phyloP scores from a whole-genome alignment of 352 stramenopile genomes.

The Aphanomyces stellatus region DNA sequence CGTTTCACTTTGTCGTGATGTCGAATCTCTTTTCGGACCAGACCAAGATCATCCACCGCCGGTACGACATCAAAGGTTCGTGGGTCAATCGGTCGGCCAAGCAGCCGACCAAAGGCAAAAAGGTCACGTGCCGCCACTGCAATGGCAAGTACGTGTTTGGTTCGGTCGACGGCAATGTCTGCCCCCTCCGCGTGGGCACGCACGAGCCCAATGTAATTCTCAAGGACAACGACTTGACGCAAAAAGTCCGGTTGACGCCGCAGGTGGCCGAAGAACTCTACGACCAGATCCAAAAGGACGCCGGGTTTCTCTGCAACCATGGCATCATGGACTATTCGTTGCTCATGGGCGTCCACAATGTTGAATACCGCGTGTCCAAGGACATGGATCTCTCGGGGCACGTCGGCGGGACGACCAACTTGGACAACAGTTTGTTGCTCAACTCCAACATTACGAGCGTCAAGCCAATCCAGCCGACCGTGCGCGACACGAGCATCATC shows the following conservation, averaged over 20 bases:
- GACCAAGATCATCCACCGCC: slow-evolving; percentile 72
- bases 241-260: slow-evolving; percentile 64
- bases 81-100: slow-evolving; percentile 85
- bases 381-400: slow-evolving; percentile 35
- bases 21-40: slow-evolving; percentile 74
- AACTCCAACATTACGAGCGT: slow-evolving; percentile 18
- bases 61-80: slow-evolving; percentile 84
- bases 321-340: slow-evolving; percentile 91
- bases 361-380: slow-evolving; percentile 81
- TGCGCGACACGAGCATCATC: slow-evolving; percentile 11
- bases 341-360: slow-evolving; percentile 82
- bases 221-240: slow-evolving; percentile 83
- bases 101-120: slow-evolving; percentile 76
- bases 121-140: slow-evolving; percentile 77
- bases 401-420: too few species aligned
- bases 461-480: background rate
- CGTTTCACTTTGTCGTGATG: slow-evolving; percentile 88
- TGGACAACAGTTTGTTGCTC: slow-evolving; percentile 27
- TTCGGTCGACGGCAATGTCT: slow-evolving; percentile 53
- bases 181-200: slow-evolving; percentile 56
- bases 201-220: slow-evolving; percentile 82
- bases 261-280: slow-evolving; percentile 75
- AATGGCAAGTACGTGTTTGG: slow-evolving; percentile 84
- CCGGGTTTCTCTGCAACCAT: slow-evolving; percentile 71
- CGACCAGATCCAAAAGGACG: slow-evolving; percentile 77